Percentiles rank a stretch among this genome's conserved stretches.
Conservation (phyloP, 805 yeast species). For the Ogataea haglerorum region DNA sequence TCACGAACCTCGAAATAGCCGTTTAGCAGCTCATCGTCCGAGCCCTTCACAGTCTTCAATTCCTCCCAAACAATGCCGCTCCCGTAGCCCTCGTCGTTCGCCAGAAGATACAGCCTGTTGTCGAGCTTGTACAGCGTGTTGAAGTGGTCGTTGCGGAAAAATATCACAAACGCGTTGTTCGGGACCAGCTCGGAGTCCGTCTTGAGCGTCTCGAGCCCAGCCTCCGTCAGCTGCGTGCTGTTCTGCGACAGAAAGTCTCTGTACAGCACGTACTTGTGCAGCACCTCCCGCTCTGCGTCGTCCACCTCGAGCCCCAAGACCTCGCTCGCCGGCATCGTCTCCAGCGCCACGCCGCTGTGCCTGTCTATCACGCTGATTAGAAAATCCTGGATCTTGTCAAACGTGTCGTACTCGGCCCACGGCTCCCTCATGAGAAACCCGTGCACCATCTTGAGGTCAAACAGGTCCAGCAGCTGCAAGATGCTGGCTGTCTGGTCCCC, state of each 20-base stretch:
- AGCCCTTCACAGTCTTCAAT: slow-evolving; percentile 62
- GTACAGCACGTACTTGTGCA: slow-evolving; percentile 13
- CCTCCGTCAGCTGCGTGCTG: slow-evolving; percentile 70
- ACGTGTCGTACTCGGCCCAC: slow-evolving; percentile 15
- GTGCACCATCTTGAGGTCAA: slow-evolving; percentile 52
- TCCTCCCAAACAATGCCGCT: slow-evolving; percentile 78
- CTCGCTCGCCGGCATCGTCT: slow-evolving; percentile 6
- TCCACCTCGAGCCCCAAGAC: slow-evolving; percentile 3
- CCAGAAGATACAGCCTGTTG: slow-evolving; percentile 54
- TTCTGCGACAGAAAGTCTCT: slow-evolving; percentile 52
- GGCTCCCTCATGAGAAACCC: slow-evolving; percentile 50
- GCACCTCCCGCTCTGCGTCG: slow-evolving; percentile 2
- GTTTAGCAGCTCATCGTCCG: slow-evolving; percentile 63
- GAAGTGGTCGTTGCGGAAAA: slow-evolving; percentile 90
- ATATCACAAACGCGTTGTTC: slow-evolving; percentile 57
- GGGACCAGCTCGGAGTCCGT: slow-evolving; percentile 33
- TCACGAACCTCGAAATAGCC: slow-evolving; percentile 57
- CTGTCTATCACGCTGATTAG: slow-evolving; percentile 21
- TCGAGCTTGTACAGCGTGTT: slow-evolving; percentile 58
- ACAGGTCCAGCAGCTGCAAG: slow-evolving; percentile 20
- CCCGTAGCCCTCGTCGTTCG: slow-evolving; percentile 69
- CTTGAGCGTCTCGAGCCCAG: slow-evolving; percentile 54
- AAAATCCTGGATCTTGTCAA: slow-evolving; percentile 32
- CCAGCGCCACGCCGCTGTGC: slow-evolving; percentile 8
- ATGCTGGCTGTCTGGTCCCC: slow-evolving; percentile 20